Conservation (phyloP, 1,284 basidiomycete species). For the Cutaneotrichosporon daszewskae region DNA sequence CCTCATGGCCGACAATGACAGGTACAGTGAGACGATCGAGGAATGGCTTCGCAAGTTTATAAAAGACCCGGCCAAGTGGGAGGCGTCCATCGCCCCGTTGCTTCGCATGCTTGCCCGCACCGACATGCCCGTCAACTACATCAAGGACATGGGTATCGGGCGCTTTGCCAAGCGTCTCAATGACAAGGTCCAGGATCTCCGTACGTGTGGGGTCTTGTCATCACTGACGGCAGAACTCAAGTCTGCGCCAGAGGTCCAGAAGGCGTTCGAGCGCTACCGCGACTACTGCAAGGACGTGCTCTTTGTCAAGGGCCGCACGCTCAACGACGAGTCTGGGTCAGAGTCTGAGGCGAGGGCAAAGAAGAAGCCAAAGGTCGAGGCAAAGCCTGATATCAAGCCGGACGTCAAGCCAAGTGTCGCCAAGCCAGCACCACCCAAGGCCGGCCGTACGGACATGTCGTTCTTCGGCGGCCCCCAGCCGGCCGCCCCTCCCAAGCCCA, state of each 20-base stretch:
- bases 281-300: conserved; percentile 14
- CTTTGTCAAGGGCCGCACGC: conserved; percentile 10
- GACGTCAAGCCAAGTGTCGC: background rate
- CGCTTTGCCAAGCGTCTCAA: conserved; percentile 13
- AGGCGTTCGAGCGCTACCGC: conserved; percentile 19
- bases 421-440: background rate
- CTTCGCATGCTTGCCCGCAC: conserved; percentile 28
- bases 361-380: conserved; percentile 24
- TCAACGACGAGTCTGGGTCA: conserved; percentile 5
- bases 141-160: conserved; percentile 22
- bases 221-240: conserved; percentile 4
- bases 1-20: conserved; percentile 27
- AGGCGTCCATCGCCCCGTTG: conserved; percentile 20
- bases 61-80: conserved; percentile 20
- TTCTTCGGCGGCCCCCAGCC: conserved; percentile 25
- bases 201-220: conserved; percentile 2
- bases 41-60: conserved; percentile 21
- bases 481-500: conserved; percentile 15
- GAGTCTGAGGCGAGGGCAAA: background rate
- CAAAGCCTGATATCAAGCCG: background rate
- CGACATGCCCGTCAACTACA: conserved; percentile 30
- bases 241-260: conserved; percentile 14
- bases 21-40: conserved; percentile 20
- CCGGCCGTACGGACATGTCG: conserved; percentile 24
- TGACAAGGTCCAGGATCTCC: conserved; percentile 18